Base-by-base conservation (phyloP, 805 yeast genomes). In the Ogataea salicorniae region DNA sequence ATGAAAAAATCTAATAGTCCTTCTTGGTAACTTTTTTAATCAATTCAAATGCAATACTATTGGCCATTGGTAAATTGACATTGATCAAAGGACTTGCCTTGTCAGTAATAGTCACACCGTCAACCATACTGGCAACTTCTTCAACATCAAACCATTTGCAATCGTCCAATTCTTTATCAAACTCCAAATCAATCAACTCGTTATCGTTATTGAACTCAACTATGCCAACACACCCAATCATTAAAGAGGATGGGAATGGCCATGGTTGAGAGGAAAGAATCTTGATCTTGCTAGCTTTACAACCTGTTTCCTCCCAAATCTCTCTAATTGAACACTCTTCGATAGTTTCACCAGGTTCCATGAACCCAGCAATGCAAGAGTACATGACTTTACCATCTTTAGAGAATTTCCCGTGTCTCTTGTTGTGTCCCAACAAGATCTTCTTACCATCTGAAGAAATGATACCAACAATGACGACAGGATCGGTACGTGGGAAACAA, bases 251-350 rank as follows among this genome's bases (percentile, higher is more conserved):
- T 1, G 98, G 98, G 66, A 83, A 92, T 16, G 99, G 99, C 99
- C 99, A 92, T 4, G 99, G 98, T 68, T 92, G 98, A 13, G 94
- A 79, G 57, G 81, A 73, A 20, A 84, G 67, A 45, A 92, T 75
- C 44, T 73, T 67, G 29, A 92, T 84, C 29, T 75, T 64, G 4
- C 66, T 54, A 45, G 81, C 81, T 45, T 68, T 74, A 34, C 89
- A 85, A 7, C 99, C 99, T 5, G 97, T 84, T 66, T 92, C 99
- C 64, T 92, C 99, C 89, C 94, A 91, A 31, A 87, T 84, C 64
- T 92, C 99, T 53, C 99, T 73, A 40, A 83, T 71, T 20, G 92
- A 86, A 13, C 96, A 94, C 41, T 80, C 83, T 66, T 92, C 98
- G 18, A 92, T 81, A 2, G 95, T 81, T 69, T 92, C 99, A 29